Base-by-base conservation (phyloP, 768 basidiomycete species). In the Suillus sp. region DNA sequence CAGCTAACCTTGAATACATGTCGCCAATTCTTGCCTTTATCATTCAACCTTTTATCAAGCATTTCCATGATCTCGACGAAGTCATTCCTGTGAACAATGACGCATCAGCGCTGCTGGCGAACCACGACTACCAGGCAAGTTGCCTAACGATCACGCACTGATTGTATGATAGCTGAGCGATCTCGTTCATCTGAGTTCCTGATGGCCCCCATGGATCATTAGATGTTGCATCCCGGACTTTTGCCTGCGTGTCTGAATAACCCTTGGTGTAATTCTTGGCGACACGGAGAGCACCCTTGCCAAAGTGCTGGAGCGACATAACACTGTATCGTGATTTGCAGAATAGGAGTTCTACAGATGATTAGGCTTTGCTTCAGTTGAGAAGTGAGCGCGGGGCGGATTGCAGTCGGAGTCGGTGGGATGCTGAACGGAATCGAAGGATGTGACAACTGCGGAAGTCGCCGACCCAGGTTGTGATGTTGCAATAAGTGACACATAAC, bases 51-150 rank as follows among this genome's bases (percentile, higher is more conserved):
- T 78, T 99, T 99, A 78, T 99, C 97, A 56, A 99, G 84, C 94
- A 98, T 97, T 81, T 99, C 97, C 95, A 99, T 98, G 71, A 99
- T 93, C 79, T 99, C 97, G 14, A 99, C 95, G 75, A 99, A 99
- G 71, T 99, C 96, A 64, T 88, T 91, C 78, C 95, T 85, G 62
- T 20, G 55, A 50, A 51, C 16, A 30, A 61, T 2, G n/a, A 32
- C 58, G 4, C 42, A 61, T 25, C 18, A 43, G 38, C 13, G 20
- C 35, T 27, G 14, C 30, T 35, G 40, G 25, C 4, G 54, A 10
- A 42, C 16, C 38, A 57, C 32, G 9, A 45, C 18, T 50, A 57
- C 25, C 54, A 11, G 59, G 11, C 16, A 37, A 38, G 53, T 2
- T 40, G 37, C 25, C 16, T 50, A 35, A 42, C 25, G 40, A 63